Conservation (phyloP, 23 red algal species). For the Agarophyton chilense region DNA sequence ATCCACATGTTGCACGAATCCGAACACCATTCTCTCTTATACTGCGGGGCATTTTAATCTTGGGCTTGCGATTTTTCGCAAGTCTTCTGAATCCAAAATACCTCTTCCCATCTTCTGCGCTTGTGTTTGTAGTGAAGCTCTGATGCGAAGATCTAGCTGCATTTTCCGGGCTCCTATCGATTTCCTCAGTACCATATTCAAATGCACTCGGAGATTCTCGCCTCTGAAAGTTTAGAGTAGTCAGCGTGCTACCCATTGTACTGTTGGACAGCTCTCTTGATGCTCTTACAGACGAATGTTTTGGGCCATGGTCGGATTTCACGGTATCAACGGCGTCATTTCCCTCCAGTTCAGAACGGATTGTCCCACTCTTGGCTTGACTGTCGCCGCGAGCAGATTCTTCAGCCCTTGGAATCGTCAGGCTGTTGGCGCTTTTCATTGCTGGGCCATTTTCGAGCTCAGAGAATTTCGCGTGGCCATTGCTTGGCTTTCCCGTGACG, state of each 20-base stretch:
- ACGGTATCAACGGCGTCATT: too few relatives aligned
- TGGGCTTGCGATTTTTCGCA: constrained; percentile 25
- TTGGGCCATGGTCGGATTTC: background rate
- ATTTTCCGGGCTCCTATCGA: background rate
- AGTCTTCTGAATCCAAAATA: constrained; percentile 5
- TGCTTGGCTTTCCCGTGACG: too few relatives aligned
- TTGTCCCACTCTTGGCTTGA: too few relatives aligned
- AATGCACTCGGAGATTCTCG: constrained; percentile 14
- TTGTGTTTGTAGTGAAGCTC: background rate
- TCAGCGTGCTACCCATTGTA: background rate
- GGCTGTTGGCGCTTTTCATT: too few relatives aligned
- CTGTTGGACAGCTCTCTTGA: background rate
- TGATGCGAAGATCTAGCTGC: background rate
- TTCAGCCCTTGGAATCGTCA: too few relatives aligned
- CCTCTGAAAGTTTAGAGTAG: background rate
- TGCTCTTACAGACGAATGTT: background rate
- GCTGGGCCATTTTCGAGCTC: too few relatives aligned
- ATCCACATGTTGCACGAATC: constrained; percentile 20
- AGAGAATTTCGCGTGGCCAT: too few relatives aligned
- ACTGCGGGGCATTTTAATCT: constrained; percentile 50
- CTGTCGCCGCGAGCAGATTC: too few relatives aligned
- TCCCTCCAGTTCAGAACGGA: too few relatives aligned
- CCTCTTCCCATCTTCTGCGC: background rate
- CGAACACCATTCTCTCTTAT: constrained; percentile 36
- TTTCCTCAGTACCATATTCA: background rate